Conservation (phyloP, 257 asterid genomes). For the Eucommia ulmoides region DNA sequence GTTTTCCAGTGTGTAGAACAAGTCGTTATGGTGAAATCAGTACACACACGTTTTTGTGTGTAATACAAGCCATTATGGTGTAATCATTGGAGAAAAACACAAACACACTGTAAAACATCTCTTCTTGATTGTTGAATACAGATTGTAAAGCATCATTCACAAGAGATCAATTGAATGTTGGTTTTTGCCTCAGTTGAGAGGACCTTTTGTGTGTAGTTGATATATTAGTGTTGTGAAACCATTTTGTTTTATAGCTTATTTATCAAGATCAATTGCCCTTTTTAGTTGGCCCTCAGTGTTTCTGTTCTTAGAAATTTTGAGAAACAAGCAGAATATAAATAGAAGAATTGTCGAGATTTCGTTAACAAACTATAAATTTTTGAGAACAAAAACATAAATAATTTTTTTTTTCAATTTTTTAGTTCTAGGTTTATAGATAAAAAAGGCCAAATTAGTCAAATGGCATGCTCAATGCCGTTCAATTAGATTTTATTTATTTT, state of each 20-base stretch:
- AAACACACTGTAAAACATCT: background rate
- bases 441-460: no score
- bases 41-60: background rate
- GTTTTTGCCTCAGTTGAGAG: background rate
- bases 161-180: slow-evolving; percentile 30
- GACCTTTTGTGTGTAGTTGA: background rate
- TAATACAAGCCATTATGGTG: no score
- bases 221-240: background rate
- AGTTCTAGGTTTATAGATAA: no score
- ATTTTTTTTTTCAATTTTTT: no score
- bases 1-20: background rate
- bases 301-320: no score
- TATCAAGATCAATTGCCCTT: background rate
- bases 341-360: background rate
- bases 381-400: background rate
- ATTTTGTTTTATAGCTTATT: background rate
- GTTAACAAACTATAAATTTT: background rate
- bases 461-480: no score
- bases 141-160: slow-evolving; percentile 90
- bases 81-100: no score
- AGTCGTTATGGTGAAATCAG: background rate
- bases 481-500: no score
- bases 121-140: slow-evolving; percentile 18
- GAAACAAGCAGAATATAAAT: no score
- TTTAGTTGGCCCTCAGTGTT: background rate